phyloP scores from a whole-genome alignment of 805 yeast genomes.

The Candida dajiaensis region DNA sequence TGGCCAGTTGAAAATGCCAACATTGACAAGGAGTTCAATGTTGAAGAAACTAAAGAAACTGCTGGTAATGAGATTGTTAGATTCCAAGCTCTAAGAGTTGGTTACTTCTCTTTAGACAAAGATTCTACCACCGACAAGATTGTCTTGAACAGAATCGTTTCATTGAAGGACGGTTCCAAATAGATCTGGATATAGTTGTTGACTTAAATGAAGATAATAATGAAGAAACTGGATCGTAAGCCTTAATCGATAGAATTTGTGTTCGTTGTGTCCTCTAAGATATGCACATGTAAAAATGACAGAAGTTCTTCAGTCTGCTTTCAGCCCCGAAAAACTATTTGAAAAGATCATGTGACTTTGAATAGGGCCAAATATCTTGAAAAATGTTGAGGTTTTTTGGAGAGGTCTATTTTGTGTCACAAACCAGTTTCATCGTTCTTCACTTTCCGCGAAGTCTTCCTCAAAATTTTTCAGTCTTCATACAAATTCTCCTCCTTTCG shows the following conservation, averaged over 20 bases:
- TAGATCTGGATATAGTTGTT: background rate
- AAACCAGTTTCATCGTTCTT: background rate
- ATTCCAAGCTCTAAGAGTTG: conserved; percentile 96
- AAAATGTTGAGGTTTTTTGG: too few species aligned
- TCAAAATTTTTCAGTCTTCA: background rate
- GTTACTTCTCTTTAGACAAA: conserved; percentile 87
- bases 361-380: background rate
- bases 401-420: background rate
- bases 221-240: background rate
- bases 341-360: background rate
- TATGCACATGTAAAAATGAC: too few species aligned
- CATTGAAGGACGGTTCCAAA: conserved; percentile 60
- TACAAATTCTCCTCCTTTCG: background rate
- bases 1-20: conserved; percentile 57
- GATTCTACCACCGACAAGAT: conserved; percentile 60
- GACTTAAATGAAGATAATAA: background rate
- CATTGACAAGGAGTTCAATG: conserved; percentile 55
- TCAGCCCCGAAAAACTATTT: background rate
- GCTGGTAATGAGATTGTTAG: conserved; percentile 75
- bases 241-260: too few species aligned
- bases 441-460: background rate
- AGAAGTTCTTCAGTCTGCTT: too few species aligned
- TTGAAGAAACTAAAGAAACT: conserved; percentile 56
- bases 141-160: conserved; percentile 85
- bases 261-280: too few species aligned